Conservation (phyloP, 169 alveolate species). For the Babesia microti region DNA sequence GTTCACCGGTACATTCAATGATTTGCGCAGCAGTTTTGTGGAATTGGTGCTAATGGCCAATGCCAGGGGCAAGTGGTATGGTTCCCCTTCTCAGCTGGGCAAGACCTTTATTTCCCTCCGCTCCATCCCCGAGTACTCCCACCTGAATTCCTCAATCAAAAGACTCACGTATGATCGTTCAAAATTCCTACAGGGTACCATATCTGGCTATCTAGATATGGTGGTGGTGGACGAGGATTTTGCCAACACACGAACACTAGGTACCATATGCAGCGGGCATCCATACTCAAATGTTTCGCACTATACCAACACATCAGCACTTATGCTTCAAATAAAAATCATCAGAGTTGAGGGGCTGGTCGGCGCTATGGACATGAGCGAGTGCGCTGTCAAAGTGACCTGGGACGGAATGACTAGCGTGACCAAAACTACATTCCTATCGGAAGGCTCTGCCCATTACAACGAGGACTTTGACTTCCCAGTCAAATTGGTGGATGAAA, state of each 20-base stretch:
- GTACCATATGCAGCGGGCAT: conserved; percentile 16
- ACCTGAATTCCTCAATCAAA: conserved; percentile 38
- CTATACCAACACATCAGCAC: conserved; percentile 4
- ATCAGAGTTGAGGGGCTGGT: conserved; percentile 68
- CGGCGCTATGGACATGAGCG: conserved; percentile 63
- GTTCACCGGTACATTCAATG: conserved; percentile 57
- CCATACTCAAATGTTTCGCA: neutral
- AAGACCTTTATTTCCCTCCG: conserved; percentile 25
- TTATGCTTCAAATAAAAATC: conserved; percentile 36
- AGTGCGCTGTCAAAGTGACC: conserved; percentile 69
- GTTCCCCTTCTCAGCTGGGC: conserved; percentile 25
- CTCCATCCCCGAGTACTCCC: conserved; percentile 32
- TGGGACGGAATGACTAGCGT: conserved; percentile 74
- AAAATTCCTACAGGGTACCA: conserved; percentile 56
- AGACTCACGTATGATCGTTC: conserved; percentile 53
- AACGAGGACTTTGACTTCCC: conserved; percentile 74
- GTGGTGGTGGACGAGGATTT: neutral
- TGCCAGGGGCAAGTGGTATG: conserved; percentile 3
- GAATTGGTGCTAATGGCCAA: conserved; percentile 38
- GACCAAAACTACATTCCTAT: conserved; percentile 49
- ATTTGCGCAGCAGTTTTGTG: conserved; percentile 50
- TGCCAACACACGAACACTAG: conserved; percentile 15
- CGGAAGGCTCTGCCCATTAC: conserved; percentile 60
- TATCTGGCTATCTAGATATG: conserved; percentile 44
- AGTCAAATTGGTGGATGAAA: conserved; percentile 61